Evolutionary conservation across 257 asterid genomes (phyloP).

Genomic region (Solanum clarkiae): DNA sequence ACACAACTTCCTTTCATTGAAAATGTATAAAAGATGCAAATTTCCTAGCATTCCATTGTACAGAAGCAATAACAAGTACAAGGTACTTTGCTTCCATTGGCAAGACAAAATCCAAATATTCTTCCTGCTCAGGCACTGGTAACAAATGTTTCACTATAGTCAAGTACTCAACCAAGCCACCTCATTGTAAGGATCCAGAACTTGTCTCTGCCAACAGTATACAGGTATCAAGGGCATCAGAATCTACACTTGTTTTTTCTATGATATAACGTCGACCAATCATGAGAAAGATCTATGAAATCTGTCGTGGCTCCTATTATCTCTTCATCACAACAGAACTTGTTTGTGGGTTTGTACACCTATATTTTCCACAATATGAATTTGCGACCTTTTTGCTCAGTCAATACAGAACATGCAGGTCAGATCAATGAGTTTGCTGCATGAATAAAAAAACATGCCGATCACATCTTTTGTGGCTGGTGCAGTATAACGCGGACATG

Average conservation of each 20-base stretch:
- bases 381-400: constrained; percentile 1
- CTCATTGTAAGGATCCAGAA: background rate
- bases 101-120: background rate
- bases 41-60: constrained; percentile 19
- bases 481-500: background rate
- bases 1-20: constrained; percentile 17
- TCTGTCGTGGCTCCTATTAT: constrained; percentile 9
- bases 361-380: background rate
- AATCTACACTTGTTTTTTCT: background rate
- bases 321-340: constrained; percentile 8
- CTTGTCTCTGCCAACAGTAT: background rate
- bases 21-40: constrained; percentile 8
- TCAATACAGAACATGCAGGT: constrained; percentile 5
- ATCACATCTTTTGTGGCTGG: background rate
- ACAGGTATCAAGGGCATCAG: background rate
- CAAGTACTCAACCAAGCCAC: background rate
- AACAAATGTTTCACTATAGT: background rate
- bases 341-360: constrained; percentile 9
- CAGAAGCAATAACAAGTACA: constrained; percentile 9
- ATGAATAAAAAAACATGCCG: constrained; percentile 1
- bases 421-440: constrained; percentile 5
- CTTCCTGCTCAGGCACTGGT: background rate
- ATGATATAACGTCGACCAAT: background rate
- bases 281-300: constrained; percentile 11
- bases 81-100: background rate